These are phyloP conservation scores for Melaleuca alternifolia DNA, from an alignment of 345 rosid genomes.

Conservation along the genomic window DNA sequence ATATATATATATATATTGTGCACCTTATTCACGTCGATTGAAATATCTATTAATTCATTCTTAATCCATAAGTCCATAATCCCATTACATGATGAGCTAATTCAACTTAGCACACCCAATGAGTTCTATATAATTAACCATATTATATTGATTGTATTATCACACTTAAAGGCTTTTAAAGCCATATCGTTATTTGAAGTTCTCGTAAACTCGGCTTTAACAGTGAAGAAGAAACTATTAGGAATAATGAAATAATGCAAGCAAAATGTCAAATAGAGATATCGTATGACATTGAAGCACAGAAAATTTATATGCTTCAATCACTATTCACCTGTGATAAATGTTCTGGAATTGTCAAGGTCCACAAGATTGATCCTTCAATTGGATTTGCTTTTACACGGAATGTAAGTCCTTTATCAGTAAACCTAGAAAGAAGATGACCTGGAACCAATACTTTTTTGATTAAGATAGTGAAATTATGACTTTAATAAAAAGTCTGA, in stretches of 20 bases:
- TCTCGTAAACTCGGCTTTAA: not conserved
- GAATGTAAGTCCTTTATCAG: conserved; percentile 68
- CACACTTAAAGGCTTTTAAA: not conserved
- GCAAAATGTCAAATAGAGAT: not conserved
- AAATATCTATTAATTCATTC: not conserved
- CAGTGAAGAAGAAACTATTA: not conserved
- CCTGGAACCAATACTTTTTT: conserved; percentile 28
- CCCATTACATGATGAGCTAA: not conserved
- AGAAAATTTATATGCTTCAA: not conserved
- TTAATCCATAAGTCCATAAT: not conserved
- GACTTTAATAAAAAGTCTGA: not conserved
- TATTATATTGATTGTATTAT: not conserved
- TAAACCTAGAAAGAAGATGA: conserved; percentile 68
- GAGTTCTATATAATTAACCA: not conserved
- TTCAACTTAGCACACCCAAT: not conserved
- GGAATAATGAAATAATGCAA: not conserved
- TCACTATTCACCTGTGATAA: conserved; percentile 45
- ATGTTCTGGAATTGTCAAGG: conserved; percentile 66
- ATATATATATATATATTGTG: too few relatives aligned
- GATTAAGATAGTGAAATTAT: not conserved
- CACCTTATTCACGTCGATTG: not conserved
- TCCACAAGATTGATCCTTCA: conserved; percentile 83
- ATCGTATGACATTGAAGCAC: not conserved
- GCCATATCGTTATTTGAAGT: not conserved
- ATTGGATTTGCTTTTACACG: conserved; percentile 65